Conservation (phyloP, 192 early-diverging fungal genomes). For the Umbelopsis sp. region DNA sequence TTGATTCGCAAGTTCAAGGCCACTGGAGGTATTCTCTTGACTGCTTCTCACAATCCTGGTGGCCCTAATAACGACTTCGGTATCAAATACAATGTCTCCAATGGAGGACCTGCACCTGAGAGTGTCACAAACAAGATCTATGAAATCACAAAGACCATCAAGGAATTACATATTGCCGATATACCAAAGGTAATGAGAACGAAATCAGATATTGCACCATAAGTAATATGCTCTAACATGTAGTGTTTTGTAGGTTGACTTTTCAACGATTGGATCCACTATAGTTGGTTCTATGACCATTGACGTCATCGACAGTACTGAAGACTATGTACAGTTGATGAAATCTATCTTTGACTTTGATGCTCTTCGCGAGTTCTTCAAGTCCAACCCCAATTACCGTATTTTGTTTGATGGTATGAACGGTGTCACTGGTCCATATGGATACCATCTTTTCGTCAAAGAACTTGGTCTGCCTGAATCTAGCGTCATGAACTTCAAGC, state of each 20-base stretch:
- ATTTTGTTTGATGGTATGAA: conserved; percentile 95
- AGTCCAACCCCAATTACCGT: conserved; percentile 68
- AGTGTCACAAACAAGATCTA: conserved; percentile 93
- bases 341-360: conserved; percentile 94
- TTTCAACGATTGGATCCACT: conserved; percentile 68
- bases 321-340: conserved; percentile 86
- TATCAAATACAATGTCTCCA: conserved; percentile 97
- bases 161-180: conserved; percentile 62
- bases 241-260: conserved; percentile 57
- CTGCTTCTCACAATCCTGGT: conserved; percentile 99
- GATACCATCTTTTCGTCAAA: conserved; percentile 77
- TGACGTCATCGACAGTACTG: conserved; percentile 86
- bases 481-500: conserved; percentile 81
- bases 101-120: conserved; percentile 97
- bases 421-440: conserved; percentile 96
- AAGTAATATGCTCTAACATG: neutral
- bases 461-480: conserved; percentile 84
- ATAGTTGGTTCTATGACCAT: conserved; percentile 66
- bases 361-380: conserved; percentile 77
- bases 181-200: conserved; percentile 60
- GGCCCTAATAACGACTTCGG: conserved; percentile 98
- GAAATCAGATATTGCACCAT: neutral
- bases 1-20: conserved; percentile 87
- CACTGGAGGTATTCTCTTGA: conserved; percentile 92
- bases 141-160: conserved; percentile 74